Base-by-base conservation (phyloP, 1,139 yeast species). In the Scheffersomyces illinoinensis region DNA sequence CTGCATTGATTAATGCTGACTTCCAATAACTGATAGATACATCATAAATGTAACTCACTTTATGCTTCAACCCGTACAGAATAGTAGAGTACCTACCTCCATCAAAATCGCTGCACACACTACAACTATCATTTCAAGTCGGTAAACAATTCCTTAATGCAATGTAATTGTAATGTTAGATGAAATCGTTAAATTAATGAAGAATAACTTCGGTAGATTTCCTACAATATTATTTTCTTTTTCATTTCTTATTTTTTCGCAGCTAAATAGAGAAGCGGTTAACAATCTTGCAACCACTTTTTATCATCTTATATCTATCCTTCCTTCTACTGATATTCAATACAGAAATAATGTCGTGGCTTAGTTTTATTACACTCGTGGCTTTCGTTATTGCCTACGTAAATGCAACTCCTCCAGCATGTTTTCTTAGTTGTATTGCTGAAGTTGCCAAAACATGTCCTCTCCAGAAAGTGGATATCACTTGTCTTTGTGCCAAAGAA, bases 361-460 rank as follows among this genome's bases (percentile, higher is more conserved):
- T 33, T 7, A 2, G 43, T 33, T 33, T 4, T 33, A 33, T 33
- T 33, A 33, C 17, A 17, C 10, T 48, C 24, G 12, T 24, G 20
- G 24, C 24, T 48, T 17, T 48, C 21, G 14, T 6, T 20, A 48
- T 17, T 48, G 24, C 51, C 24, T 48, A 48, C 24, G 24, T 48
- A 17, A 14, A 70, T 60, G 80, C 84, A 33, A 81, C 85, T 0
- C 87, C 87, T 1, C 88, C 88, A 2, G 86, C 87, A 2, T 84
- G 88, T 63, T 76, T 83, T 60, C 65, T 84, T 24, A 70, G 79
- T 47, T 84, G 88, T 68, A 68, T 81, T 39, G 76, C 74, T 57
- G 76, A 72, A 52, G 66, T 80, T 14, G 70, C 86, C 17, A 68
- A 68, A 43, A 56, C 64, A 54, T 82, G 86, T 64, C 64, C 69